A percentile compares a stretch with the other conserved stretches of the same genome.
phyloP scores from a whole-genome alignment of 1,139 yeast genomes.

The Blastobotrys elegans region DNA sequence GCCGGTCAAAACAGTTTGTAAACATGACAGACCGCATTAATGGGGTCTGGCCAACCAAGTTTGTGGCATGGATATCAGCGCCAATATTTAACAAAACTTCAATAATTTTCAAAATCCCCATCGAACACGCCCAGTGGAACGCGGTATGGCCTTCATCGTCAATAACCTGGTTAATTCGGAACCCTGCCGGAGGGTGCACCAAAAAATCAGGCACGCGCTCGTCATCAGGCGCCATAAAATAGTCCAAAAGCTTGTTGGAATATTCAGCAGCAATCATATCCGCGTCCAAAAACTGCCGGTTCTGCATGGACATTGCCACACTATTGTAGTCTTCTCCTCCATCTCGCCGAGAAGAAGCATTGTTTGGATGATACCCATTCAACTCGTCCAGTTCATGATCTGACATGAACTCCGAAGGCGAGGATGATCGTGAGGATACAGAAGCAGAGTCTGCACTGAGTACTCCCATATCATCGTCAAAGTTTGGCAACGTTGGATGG shows the following conservation, averaged over 20 bases:
- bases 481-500: slow-evolving; percentile 4
- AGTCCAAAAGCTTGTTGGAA: slow-evolving; percentile 43
- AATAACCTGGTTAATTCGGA: slow-evolving; percentile 78
- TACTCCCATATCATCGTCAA: slow-evolving; percentile 3
- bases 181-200: slow-evolving; percentile 69
- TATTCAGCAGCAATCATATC: slow-evolving; percentile 38
- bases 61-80: slow-evolving; percentile 72
- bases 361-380: slow-evolving; percentile 7
- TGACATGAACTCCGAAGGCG: slow-evolving; percentile 33
- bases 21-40: slow-evolving; percentile 77
- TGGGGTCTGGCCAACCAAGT: slow-evolving; percentile 76
- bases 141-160: slow-evolving; percentile 97
- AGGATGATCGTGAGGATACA: slow-evolving; percentile 31
- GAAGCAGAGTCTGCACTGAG: slow-evolving; percentile 28
- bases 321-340: slow-evolving; percentile 13
- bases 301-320: slow-evolving; percentile 14
- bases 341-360: not conserved
- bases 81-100: slow-evolving; percentile 64
- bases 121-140: slow-evolving; percentile 94
- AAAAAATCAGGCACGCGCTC: slow-evolving; percentile 70
- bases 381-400: slow-evolving; percentile 30
- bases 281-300: slow-evolving; percentile 28
- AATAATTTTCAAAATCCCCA: slow-evolving; percentile 73
- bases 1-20: slow-evolving; percentile 79
- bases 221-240: slow-evolving; percentile 67